Evolutionary conservation across 768 basidiomycete species (phyloP), one percentile per base, ranked within the genome.

Genomic region (Boletus sp.): DNA sequence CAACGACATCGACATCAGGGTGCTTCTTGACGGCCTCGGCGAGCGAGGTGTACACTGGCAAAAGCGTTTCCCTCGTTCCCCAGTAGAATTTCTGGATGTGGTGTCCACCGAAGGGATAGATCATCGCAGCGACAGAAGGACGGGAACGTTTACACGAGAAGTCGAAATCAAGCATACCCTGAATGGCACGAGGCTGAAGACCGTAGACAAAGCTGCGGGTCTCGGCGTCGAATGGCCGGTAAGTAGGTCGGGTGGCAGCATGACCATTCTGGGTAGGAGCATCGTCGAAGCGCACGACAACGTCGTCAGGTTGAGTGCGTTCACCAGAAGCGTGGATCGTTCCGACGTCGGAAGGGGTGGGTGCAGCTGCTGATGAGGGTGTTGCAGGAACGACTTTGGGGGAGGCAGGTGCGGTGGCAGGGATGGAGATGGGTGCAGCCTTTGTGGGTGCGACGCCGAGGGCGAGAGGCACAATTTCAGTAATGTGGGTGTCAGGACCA

Each of bases 81-180:
- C 97, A 98, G 83, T 99, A 98, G 85, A 99, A 98, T 80, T 99
- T 99, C 79, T 99, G 97, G 75, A 98, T 97, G 78, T 98, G 97
- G 78, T 98, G 96, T 18, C 96, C 96, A 70, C 96, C 97, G 76
- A 99, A 99, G 71, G 96, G 97, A 75, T 99, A 99, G 72, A 99
- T 97, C 96, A 98, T 99, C 39, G 97, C 97, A 30, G 97, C 95
- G 62, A 98, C 97, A 46, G 87, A 90, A 37, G 97, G 94, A 18
- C 89, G 83, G 46, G 83, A 74, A 60, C 97, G 91, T 17, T 95
- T 95, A 77, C 97, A 99, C 14, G 93, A 94, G 78, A 87, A 99
- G 81, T 99, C 97, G 64, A 99, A 99, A 83, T 99, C 97, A 57
- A 99, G 88, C 89, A 90, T 90, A 66, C 89, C 97, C 75, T 99